phyloP scores from a whole-genome alignment of 495 filamentous ascomycete species.

The Penicillium bialowiezense region DNA sequence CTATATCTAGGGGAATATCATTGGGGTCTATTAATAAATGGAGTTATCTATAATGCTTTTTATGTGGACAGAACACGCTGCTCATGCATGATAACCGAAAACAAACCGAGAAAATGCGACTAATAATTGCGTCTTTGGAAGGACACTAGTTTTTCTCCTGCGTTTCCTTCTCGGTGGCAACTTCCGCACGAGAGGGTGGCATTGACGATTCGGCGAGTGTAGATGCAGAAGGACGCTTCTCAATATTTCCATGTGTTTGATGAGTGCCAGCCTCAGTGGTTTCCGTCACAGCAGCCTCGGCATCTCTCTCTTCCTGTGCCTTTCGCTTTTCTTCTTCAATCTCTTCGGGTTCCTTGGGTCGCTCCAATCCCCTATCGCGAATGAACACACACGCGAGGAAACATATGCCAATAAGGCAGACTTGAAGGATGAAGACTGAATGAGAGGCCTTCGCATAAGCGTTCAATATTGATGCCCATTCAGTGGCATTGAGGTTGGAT shows the following conservation, averaged over 20 bases:
- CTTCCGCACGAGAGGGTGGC: constrained; percentile 14
- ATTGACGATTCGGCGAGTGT: constrained; percentile 22
- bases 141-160: too few species aligned
- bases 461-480: constrained; percentile 41
- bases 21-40: too few species aligned
- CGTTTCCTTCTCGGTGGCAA: constrained; percentile 5
- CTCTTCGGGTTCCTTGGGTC: constrained; percentile 46
- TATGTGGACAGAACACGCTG: too few species aligned
- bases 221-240: constrained; percentile 18
- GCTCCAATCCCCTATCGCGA: constrained; percentile 51
- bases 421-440: constrained; percentile 52
- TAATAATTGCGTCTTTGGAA: too few species aligned
- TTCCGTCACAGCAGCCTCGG: constrained; percentile 15
- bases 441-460: constrained; percentile 53
- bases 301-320: constrained; percentile 17
- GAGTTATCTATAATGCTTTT: too few species aligned
- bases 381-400: constrained; percentile 51
- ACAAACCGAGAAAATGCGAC: background rate
- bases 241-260: background rate
- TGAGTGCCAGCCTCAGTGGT: background rate
- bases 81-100: constrained; percentile 4
- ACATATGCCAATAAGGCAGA: constrained; percentile 53
- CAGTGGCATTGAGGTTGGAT: constrained; percentile 27
- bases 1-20: too few species aligned
- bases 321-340: constrained; percentile 29